Percentiles rank a stretch among this genome's conserved stretches.
Conservation (phyloP, 2,329 filamentous ascomycete genomes). For the Ascochyta rabiei region DNA sequence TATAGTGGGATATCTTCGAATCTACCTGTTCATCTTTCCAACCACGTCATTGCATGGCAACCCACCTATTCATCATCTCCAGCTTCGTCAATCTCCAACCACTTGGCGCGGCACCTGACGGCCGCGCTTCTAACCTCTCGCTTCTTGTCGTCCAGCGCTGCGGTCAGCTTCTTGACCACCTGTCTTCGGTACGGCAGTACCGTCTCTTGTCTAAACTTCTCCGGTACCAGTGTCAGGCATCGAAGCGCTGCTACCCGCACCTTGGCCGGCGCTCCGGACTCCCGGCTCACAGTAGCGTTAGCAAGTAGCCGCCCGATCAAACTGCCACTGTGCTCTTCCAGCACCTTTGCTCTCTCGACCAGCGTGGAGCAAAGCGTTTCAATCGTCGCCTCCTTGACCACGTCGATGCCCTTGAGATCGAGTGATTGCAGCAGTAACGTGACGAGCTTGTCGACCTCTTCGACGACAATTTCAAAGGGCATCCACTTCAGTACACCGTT, state of each 20-base stretch:
- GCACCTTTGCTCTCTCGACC: slow-evolving; percentile 59
- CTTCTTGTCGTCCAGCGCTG: slow-evolving; percentile 66
- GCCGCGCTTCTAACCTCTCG: slow-evolving; percentile 67
- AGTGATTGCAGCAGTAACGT: slow-evolving; percentile 68
- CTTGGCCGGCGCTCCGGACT: slow-evolving; percentile 37
- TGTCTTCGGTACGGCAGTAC: slow-evolving; percentile 63
- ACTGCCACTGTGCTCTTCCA: slow-evolving; percentile 63
- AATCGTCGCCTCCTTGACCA: slow-evolving; percentile 66
- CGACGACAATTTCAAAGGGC: slow-evolving; percentile 64
- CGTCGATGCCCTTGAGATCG: slow-evolving; percentile 59
- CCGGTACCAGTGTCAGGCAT: slow-evolving; percentile 57
- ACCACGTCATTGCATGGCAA: not conserved
- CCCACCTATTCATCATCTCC: slow-evolving; percentile 56
- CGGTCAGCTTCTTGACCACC: slow-evolving; percentile 62
- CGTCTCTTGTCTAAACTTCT: slow-evolving; percentile 55
- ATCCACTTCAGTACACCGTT: slow-evolving; percentile 66
- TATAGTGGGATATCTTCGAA: slow-evolving; percentile 12
- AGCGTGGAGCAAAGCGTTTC: slow-evolving; percentile 64
- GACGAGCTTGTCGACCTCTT: slow-evolving; percentile 62
- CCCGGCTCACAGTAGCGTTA: slow-evolving; percentile 40
- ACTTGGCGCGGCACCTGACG: slow-evolving; percentile 65
- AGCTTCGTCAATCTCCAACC: slow-evolving; percentile 65
- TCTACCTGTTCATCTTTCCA: slow-evolving; percentile 7
- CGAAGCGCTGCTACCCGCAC: slow-evolving; percentile 56
- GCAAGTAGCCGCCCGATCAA: slow-evolving; percentile 63